Evolutionary conservation across 2,329 filamentous ascomycete genomes (phyloP).

Genomic region (Dothideomycetes sp.): DNA sequence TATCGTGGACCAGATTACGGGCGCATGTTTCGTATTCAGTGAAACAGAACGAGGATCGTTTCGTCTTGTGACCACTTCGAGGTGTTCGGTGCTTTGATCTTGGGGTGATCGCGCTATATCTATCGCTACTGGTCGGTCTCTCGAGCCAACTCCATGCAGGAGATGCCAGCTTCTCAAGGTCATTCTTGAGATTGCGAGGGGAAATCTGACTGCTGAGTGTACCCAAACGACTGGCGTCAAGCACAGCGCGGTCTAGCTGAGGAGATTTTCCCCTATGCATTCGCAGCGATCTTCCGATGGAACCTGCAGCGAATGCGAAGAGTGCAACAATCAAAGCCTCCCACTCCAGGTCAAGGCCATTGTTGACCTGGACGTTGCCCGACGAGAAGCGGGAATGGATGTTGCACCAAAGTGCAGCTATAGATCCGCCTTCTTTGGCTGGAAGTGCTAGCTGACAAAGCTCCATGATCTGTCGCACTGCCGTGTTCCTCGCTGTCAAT

Average conservation of each 20-base stretch:
- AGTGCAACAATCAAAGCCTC: conserved; percentile 14
- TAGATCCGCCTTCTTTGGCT: conserved; percentile 16
- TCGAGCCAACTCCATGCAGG: conserved; percentile 7
- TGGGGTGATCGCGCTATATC: conserved; percentile 4
- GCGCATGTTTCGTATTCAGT: conserved; percentile 14
- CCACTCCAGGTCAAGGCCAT: conserved; percentile 7
- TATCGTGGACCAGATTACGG: conserved; percentile 10
- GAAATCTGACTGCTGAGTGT: neutral
- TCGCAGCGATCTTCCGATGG: conserved; percentile 10
- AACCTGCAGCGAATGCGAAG: conserved; percentile 14
- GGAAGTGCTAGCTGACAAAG: conserved; percentile 24
- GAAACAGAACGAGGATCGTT: conserved; percentile 5
- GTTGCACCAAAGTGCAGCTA: conserved; percentile 24
- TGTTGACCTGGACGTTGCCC: neutral
- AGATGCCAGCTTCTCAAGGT: conserved; percentile 1
- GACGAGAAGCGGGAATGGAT: conserved; percentile 6
- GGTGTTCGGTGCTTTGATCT: conserved; percentile 5
- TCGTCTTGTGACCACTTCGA: conserved; percentile 5
- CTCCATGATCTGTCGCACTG: conserved; percentile 20
- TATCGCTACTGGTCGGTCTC: neutral
- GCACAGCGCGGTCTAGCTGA: neutral
- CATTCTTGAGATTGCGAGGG: conserved; percentile 1
- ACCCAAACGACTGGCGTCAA: no score
- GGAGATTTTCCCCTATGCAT: conserved; percentile 8
- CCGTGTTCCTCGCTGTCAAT: conserved; percentile 19